Conservation (phyloP, 306 rosid species). For the Glycine soja region DNA sequence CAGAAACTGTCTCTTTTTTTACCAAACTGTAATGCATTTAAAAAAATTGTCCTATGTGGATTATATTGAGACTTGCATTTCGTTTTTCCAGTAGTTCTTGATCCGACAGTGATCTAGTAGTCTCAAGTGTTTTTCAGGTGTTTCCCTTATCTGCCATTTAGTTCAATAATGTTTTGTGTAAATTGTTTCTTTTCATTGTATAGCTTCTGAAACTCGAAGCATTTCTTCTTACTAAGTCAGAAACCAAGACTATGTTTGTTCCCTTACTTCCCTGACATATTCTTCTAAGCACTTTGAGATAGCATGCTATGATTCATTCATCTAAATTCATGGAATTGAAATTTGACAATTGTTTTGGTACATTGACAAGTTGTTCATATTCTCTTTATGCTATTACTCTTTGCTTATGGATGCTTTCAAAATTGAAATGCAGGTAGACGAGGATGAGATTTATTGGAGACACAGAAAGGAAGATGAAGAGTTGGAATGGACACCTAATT, state of each 20-base stretch:
- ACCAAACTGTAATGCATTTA: background rate
- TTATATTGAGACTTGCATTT: slow-evolving; percentile 16
- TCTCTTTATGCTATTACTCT: slow-evolving; percentile 22
- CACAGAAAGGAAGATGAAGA: slow-evolving; percentile 67
- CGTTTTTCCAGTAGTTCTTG: background rate
- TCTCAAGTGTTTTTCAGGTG: slow-evolving; percentile 12
- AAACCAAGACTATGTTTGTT: background rate
- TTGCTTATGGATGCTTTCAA: slow-evolving; percentile 42
- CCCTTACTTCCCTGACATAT: background rate
- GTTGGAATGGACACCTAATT: slow-evolving; percentile 77
- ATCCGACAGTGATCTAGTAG: slow-evolving; percentile 15
- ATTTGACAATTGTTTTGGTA: slow-evolving; percentile 32
- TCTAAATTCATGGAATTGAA: slow-evolving; percentile 32
- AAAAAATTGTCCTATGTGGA: background rate
- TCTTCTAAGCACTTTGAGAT: slow-evolving; percentile 20
- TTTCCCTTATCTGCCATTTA: slow-evolving; percentile 18
- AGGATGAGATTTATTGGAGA: slow-evolving; percentile 84
- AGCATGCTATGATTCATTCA: slow-evolving; percentile 2
- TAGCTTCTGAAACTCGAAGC: background rate
- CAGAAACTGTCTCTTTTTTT: slow-evolving; percentile 18
- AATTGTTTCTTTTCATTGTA: slow-evolving; percentile 30
- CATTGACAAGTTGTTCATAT: slow-evolving; percentile 24
- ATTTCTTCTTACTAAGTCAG: background rate
- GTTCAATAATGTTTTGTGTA: slow-evolving; percentile 19
- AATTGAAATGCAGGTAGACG: slow-evolving; percentile 75